A percentile compares a stretch with the other conserved stretches of the same genome.
These are phyloP conservation scores for Hypoxylon sp. DNA, from an alignment of 2,329 filamentous ascomycete genomes.

Conservation along the genomic window DNA sequence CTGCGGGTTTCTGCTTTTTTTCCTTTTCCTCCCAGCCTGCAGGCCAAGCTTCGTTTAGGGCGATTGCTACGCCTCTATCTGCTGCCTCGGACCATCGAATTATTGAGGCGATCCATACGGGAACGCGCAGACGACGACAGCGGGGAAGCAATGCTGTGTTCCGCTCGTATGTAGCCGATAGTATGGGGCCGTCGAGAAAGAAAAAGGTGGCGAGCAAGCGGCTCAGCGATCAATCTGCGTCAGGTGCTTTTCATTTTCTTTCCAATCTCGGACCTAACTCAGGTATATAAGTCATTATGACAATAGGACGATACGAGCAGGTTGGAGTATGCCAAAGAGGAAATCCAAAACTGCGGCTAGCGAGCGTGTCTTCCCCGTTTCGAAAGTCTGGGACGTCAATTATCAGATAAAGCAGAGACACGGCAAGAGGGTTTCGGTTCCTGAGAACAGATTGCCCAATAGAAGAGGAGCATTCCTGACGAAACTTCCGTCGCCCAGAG, in stretches of 20 bases:
- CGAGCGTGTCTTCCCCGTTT: conserved; percentile 27
- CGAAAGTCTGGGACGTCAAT: conserved; percentile 37
- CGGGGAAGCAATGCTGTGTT: conserved; percentile 22
- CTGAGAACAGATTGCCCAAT: conserved; percentile 19
- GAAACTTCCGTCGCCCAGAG: conserved; percentile 18
- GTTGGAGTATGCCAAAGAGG: conserved; percentile 25
- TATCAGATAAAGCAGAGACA: conserved; percentile 34
- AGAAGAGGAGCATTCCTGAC: neutral
- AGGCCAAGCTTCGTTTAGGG: conserved; percentile 9
- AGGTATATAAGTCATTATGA: conserved; percentile 26
- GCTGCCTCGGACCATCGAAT: conserved; percentile 4
- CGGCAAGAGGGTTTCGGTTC: conserved; percentile 28
- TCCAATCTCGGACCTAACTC: conserved; percentile 15
- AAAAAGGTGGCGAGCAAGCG: conserved; percentile 4
- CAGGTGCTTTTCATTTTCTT: conserved; percentile 8
- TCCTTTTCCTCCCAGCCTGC: conserved; percentile 5
- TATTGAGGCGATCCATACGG: conserved; percentile 16
- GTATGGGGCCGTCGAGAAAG: conserved; percentile 2
- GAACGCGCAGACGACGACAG: conserved; percentile 23
- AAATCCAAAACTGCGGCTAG: conserved; percentile 27
- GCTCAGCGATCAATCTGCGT: conserved; percentile 16
- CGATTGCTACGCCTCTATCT: conserved; percentile 6
- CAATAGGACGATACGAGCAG: conserved; percentile 10
- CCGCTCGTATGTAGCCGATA: conserved; percentile 24
- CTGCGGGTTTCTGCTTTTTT: conserved; percentile 5